Conservation (phyloP, 371 early-diverging fungal species). For the Actinomortierella ambigua region DNA sequence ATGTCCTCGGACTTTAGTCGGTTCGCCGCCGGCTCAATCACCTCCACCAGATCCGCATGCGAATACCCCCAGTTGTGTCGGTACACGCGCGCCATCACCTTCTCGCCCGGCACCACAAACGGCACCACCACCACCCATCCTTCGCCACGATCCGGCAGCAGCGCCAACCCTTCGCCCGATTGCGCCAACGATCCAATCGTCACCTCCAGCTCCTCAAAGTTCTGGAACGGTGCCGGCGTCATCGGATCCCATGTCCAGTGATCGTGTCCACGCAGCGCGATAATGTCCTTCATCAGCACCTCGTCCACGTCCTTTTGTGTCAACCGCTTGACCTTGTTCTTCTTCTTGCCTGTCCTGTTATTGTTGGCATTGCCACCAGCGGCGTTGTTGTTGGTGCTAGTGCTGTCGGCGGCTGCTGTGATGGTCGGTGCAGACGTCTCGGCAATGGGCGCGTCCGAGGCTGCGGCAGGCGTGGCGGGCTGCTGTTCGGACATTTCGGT, state of each 20-base stretch:
- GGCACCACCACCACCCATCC: slow-evolving; percentile 61
- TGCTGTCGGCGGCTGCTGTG: slow-evolving; percentile 3
- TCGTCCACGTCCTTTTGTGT: slow-evolving; percentile 45
- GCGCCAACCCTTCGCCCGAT: slow-evolving; percentile 41
- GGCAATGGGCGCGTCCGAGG: not conserved
- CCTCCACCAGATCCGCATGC: slow-evolving; percentile 57
- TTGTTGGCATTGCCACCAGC: not conserved
- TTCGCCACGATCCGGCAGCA: slow-evolving; percentile 40
- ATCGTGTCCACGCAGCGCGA: slow-evolving; percentile 39
- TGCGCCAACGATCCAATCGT: slow-evolving; percentile 39
- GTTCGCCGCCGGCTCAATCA: slow-evolving; percentile 47
- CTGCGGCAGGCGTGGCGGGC: not conserved
- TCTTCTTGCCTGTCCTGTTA: too few relatives aligned
- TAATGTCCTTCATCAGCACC: slow-evolving; percentile 43
- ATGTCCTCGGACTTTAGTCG: slow-evolving; percentile 49
- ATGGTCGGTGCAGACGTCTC: slow-evolving; percentile 10
- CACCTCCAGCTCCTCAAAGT: slow-evolving; percentile 45
- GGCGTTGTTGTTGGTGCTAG: not conserved
- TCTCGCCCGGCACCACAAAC: slow-evolving; percentile 56
- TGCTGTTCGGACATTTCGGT: too few relatives aligned
- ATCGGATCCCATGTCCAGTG: slow-evolving; percentile 46
- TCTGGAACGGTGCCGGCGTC: slow-evolving; percentile 43
- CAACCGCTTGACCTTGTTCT: slow-evolving; percentile 37
- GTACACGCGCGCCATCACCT: slow-evolving; percentile 51
- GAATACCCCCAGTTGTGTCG: slow-evolving; percentile 63